Evolutionary conservation across 805 yeast genomes (phyloP), one percentile per base, ranked within the genome.

Genomic region (Hanseniaspora occidentalis): DNA sequence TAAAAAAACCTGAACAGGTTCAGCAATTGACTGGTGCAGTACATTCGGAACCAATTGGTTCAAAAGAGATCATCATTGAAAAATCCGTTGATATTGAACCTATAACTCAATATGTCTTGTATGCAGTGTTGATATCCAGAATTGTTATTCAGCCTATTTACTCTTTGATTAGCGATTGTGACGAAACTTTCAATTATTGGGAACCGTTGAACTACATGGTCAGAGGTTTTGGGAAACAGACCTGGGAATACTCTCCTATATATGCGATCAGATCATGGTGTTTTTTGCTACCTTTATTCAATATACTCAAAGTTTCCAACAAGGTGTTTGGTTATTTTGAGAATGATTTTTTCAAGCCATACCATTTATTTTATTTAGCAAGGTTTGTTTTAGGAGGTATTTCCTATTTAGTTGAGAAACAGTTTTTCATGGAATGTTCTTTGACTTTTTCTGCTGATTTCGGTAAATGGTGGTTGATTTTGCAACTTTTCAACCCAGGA

Each of bases 221-320:
- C 1, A 70, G 95, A 47, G 81, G 80, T 2, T 84, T 85, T 57
- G 97, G 96, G 2, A 82, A 86, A 50, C 86, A 86, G 58, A 88
- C 96, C 0, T 88, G 96, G 96, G 96, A 88, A 54, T 89, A 88
- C 57, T 84, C 95, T 0, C 96, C 96, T 0, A 81, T 71, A 40
- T 84, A 73, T 52, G 84, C 95, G 14, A 84, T 88, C 41, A 63
- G 97, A 47, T 84, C 95, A 2, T 89, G 92, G 77, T 70, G 82
- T 2, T 86, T 81, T 50, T 61, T 88, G 21, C 45, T 76, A 6
- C 83, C 71, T 1, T 53, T 57, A 35, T 58, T 56, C 36, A 44
- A 54, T 9, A 17, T 56, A 3, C 31, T 56, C 8, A 47, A 50
- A 29, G 56, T 47, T n/a, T 24, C 45, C 48, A 58, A 44, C 11